Evolutionary conservation across 139 green algal genomes (phyloP), one percentile per base, ranked within the genome.

Genomic region (Chlamydomonas applanata): DNA sequence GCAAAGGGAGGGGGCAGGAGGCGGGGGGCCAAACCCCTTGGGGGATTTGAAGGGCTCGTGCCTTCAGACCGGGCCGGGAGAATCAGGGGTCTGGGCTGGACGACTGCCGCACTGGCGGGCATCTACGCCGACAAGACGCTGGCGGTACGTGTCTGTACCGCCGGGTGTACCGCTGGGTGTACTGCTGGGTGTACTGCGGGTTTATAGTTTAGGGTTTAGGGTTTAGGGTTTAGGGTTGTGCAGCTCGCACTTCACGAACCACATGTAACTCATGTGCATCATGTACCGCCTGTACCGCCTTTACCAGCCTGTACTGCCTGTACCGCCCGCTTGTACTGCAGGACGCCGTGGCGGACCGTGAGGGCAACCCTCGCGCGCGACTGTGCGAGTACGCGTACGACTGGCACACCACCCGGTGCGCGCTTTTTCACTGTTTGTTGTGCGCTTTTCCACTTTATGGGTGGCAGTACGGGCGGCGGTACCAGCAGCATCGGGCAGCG

Each of bases 301-400:
- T n/a, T n/a, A n/a, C n/a, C n/a, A n/a, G n/a, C n/a, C n/a, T n/a
- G n/a, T n/a, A n/a, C n/a, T n/a, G n/a, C n/a, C n/a, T n/a, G n/a
- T n/a, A n/a, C n/a, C n/a, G n/a, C n/a, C n/a, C n/a, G n/a, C n/a
- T n/a, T n/a, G n/a, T n/a, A n/a, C 49, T 75, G 53, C 71, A 71
- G 45, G 77, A 87, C 71, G 30, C 53, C 0, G 54, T 81, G 52
- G 30, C 32, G 13, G 82, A 87, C 75, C 74, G 78, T 36, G 74
- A 84, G 46, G 69, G 69, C 63, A 80, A 74, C 30, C 69, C 77
- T 1, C 76, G 79, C 29, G 29, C 34, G 25, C 53, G 74, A 19
- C 49, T 91, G 32, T 78, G 69, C 57, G 76, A 86, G 52, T 91
- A 82, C 56, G 70, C 72, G 7, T 84, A 88, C 53, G 84, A 89